Base-by-base conservation (phyloP, 305 asterid genomes). In the Fraxinus sp. region DNA sequence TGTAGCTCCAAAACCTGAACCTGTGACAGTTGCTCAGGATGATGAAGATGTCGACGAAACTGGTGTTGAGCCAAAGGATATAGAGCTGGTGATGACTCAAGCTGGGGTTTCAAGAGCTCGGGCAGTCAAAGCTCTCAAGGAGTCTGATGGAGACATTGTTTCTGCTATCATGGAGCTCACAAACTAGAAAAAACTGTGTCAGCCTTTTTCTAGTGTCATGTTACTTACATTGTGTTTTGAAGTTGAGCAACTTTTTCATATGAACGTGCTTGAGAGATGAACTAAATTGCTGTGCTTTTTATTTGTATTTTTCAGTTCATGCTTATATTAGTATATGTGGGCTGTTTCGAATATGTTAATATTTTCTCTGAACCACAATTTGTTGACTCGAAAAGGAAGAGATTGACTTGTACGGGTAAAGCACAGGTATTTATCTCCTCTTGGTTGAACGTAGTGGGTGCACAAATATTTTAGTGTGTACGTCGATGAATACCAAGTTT, bases 151-250 rank as follows among this genome's bases (percentile, higher is more conserved):
- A 16, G 97, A 93, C 87, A 90, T 93, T 14, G 93, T 92, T 41
- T 83, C 96, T 81, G 94, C 97, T 18, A 92, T 93, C 32, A 90
- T 92, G 93, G 94, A 92, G 81, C 91, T 90, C 77, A 89, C 92
- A 75, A 91, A 84, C 82, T 90, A 92, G 88, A n/a, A 33, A 35
- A 73, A 14, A n/a, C 30, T 14, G 7, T 26, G 74, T 35, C 74
- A 66, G 18, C 36, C 55, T 28, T 30, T 70, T 7, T 28, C 33
- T 28, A 28, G 11, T 36, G 28, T 75, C 26, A 9, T 66, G 73
- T 64, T 22, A 62, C 32, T 62, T 24, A 5, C 13, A 26, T 26
- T 66, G 36, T 66, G 73, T 26, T 10, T 26, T 4, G 36, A 66
- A 66, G 7, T 26, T 5, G 13, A 13, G 59, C 35, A 43, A 7